Percentiles rank a stretch among this genome's conserved stretches.
Evolutionary conservation across 805 yeast species (phyloP).

Genomic region (Candida schatavii): DNA sequence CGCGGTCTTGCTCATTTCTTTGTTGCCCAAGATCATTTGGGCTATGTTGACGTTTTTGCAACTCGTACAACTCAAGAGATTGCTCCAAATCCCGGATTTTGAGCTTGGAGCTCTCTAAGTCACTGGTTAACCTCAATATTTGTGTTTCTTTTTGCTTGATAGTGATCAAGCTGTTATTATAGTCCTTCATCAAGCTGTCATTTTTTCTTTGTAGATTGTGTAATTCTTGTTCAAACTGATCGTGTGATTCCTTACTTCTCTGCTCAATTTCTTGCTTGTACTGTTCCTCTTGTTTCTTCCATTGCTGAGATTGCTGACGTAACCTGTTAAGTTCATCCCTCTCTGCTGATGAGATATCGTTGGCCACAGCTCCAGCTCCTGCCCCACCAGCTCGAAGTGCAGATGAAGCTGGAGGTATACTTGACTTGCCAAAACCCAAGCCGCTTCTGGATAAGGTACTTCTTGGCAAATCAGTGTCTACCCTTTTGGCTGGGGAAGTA

Average conservation of each 20-base stretch:
- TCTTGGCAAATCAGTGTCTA: constrained; percentile 18
- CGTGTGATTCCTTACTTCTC: constrained; percentile 21
- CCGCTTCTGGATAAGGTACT: constrained; percentile 21
- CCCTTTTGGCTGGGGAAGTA: constrained; percentile 62
- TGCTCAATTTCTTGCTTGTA: constrained; percentile 22
- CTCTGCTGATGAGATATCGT: constrained; percentile 25
- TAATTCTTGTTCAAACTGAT: constrained; percentile 24
- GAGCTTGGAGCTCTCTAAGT: constrained; percentile 56
- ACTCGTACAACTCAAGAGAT: constrained; percentile 29
- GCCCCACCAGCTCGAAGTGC: constrained; percentile 5
- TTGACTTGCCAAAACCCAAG: background rate
- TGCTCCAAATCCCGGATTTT: constrained; percentile 54
- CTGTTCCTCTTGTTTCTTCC: constrained; percentile 28
- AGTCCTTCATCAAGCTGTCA: constrained; percentile 48
- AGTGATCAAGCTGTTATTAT: constrained; percentile 47
- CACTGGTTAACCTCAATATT: constrained; percentile 56
- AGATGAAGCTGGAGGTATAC: background rate
- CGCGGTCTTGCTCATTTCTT: background rate
- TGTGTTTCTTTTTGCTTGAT: constrained; percentile 71
- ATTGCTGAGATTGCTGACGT: constrained; percentile 50
- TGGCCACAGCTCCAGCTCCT: constrained; percentile 10
- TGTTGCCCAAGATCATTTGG: constrained; percentile 3
- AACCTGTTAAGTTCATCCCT: constrained; percentile 48
- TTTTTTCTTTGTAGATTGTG: constrained; percentile 22
- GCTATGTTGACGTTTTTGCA: constrained; percentile 18